phyloP scores from a whole-genome alignment of 805 yeast species.

The Spathaspora gorwiae region DNA sequence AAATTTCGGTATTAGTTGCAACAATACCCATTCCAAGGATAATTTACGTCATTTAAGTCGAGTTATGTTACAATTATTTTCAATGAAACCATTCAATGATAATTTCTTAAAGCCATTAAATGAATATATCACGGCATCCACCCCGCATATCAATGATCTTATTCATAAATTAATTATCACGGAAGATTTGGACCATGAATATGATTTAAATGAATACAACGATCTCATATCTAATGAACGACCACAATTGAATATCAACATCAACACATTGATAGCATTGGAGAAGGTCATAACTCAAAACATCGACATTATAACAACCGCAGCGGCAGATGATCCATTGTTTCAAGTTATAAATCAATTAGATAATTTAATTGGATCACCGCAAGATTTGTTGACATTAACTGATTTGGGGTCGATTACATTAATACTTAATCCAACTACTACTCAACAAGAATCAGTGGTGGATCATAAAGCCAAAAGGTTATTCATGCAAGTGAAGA shows the following conservation, averaged over 20 bases:
- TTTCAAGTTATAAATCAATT: conserved; percentile 39
- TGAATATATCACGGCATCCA: conserved; percentile 56
- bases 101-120: conserved; percentile 76
- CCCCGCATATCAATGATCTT: conserved; percentile 42
- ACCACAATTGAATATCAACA: conserved; percentile 42
- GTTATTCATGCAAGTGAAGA: conserved; percentile 69
- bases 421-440: conserved; percentile 52
- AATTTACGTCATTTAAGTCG: conserved; percentile 57
- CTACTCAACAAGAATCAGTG: conserved; percentile 38
- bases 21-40: conserved; percentile 25
- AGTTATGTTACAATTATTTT: conserved; percentile 59
- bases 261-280: conserved; percentile 44
- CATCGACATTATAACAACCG: conserved; percentile 38
- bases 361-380: conserved; percentile 32
- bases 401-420: conserved; percentile 51
- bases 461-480: conserved; percentile 56
- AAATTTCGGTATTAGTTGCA: conserved; percentile 47
- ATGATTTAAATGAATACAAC: conserved; percentile 59
- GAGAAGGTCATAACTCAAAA: conserved; percentile 40
- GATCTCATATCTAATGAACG: conserved; percentile 53
- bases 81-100: conserved; percentile 66
- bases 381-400: conserved; percentile 41
- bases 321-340: conserved; percentile 53
- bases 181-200: conserved; percentile 55
- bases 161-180: conserved; percentile 49